These are phyloP conservation scores for Melaleuca alternifolia DNA, from an alignment of 345 rosid species.

Conservation along the genomic window DNA sequence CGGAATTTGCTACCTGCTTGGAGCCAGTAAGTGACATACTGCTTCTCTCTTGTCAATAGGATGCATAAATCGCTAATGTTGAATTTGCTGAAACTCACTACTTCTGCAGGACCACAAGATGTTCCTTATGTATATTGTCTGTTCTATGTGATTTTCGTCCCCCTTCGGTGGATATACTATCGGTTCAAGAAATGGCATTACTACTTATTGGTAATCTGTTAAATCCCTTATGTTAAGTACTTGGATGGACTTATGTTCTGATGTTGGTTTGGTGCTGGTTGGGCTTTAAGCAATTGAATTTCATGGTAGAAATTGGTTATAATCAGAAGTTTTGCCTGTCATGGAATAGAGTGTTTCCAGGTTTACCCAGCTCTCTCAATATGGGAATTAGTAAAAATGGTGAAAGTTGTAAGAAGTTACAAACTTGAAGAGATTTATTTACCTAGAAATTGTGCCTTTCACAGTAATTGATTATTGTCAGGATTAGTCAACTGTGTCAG, in stretches of 20 bases:
- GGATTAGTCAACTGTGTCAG: background rate
- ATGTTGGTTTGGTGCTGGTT: background rate
- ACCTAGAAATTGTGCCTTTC: background rate
- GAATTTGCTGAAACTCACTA: background rate
- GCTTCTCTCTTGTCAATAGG: background rate
- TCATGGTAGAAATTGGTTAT: background rate
- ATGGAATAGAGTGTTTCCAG: background rate
- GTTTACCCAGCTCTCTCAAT: background rate
- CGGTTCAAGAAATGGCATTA: constrained; percentile 98
- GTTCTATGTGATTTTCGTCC: constrained; percentile 75
- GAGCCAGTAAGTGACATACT: constrained; percentile 62
- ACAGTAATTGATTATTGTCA: background rate
- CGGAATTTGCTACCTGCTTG: constrained; percentile 81
- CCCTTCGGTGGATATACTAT: constrained; percentile 95
- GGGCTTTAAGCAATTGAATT: background rate
- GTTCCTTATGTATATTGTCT: constrained; percentile 76
- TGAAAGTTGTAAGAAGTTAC: background rate
- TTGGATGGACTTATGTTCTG: background rate
- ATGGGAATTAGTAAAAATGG: background rate
- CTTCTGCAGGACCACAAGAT: constrained; percentile 73
- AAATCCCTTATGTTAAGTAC: background rate
- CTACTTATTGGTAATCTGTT: constrained; percentile 74
- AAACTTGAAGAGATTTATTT: background rate
- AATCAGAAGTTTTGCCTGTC: background rate
- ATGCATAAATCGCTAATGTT: background rate